phyloP scores from a whole-genome alignment of 2,329 filamentous ascomycete genomes.

The Pseudogymnoascus sp. region DNA sequence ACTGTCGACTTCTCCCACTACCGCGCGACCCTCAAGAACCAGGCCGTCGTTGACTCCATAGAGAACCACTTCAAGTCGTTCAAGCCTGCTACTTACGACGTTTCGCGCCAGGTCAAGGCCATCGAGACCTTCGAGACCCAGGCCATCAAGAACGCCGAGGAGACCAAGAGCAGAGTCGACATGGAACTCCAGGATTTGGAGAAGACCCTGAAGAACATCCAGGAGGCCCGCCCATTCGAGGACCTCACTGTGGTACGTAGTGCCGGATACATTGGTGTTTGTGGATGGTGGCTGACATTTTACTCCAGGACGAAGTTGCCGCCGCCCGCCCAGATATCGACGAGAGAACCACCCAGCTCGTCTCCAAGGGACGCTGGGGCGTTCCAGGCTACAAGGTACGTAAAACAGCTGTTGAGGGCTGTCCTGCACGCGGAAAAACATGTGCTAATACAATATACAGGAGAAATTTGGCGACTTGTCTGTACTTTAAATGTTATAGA shows the following conservation, averaged over 20 bases:
- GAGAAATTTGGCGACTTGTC: slow-evolving; percentile 99
- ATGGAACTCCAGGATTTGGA: slow-evolving; percentile 87
- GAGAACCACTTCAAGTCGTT: slow-evolving; percentile 90
- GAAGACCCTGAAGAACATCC: slow-evolving; percentile 94
- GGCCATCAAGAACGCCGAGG: slow-evolving; percentile 92
- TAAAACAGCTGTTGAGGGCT: slow-evolving; percentile 16
- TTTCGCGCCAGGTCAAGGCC: slow-evolving; percentile 88
- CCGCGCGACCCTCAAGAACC: slow-evolving; percentile 90
- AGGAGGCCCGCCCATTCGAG: slow-evolving; percentile 90
- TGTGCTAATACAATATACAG: slow-evolving; percentile 49
- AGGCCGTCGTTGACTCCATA: slow-evolving; percentile 89
- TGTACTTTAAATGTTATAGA: slow-evolving; percentile 60
- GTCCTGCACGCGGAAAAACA: neutral
- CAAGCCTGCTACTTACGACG: slow-evolving; percentile 90
- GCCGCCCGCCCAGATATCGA: slow-evolving; percentile 93
- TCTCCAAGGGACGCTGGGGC: slow-evolving; percentile 96
- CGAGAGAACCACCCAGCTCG: slow-evolving; percentile 88
- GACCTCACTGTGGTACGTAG: slow-evolving; percentile 97
- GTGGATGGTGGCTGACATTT: slow-evolving; percentile 12
- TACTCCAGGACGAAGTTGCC: slow-evolving; percentile 79
- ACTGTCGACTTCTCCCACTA: slow-evolving; percentile 90
- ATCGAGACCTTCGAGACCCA: slow-evolving; percentile 97
- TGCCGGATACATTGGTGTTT: slow-evolving; percentile 60
- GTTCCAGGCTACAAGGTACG: slow-evolving; percentile 97
- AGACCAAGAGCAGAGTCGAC: slow-evolving; percentile 94